Percentiles rank a stretch among this genome's conserved stretches.
phyloP scores from a whole-genome alignment of 1,284 basidiomycete species.

The Irpex rosettiformis region DNA sequence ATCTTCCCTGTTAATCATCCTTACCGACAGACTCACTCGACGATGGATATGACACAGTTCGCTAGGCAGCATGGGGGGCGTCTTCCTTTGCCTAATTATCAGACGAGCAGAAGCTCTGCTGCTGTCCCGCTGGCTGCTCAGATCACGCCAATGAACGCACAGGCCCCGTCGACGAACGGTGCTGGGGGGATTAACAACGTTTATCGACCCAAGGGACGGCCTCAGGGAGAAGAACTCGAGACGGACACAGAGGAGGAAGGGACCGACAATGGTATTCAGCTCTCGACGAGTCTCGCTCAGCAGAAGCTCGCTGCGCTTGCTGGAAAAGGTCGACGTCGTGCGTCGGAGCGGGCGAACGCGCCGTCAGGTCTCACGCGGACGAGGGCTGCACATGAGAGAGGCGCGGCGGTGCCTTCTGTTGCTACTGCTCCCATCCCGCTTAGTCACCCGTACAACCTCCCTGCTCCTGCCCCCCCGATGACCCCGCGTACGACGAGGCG shows the following conservation, averaged over 20 bases:
- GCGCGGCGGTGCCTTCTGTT: conserved; percentile 24
- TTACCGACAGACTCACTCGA: conserved; percentile 40
- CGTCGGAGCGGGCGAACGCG: conserved; percentile 23
- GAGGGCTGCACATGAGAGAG: background rate
- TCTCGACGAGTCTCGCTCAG: conserved; percentile 62
- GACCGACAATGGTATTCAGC: conserved; percentile 45
- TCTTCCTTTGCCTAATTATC: conserved; percentile 30
- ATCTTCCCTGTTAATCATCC: conserved; percentile 59
- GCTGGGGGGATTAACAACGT: conserved; percentile 9
- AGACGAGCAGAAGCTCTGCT: conserved; percentile 60
- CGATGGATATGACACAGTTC: conserved; percentile 42
- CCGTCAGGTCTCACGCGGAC: background rate
- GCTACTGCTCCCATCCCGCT: conserved; percentile 53
- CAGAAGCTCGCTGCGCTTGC: conserved; percentile 55
- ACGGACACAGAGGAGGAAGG: conserved; percentile 58
- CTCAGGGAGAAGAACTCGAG: conserved; percentile 66
- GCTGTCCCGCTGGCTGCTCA: conserved; percentile 63
- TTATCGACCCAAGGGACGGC: conserved; percentile 61
- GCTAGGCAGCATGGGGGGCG: conserved; percentile 12
- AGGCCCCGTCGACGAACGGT: conserved; percentile 18
- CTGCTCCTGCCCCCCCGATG: conserved; percentile 63
- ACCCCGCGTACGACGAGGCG: conserved; percentile 84
- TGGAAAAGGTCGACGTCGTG: conserved; percentile 30
- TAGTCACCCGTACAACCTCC: conserved; percentile 72
- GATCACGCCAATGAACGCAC: conserved; percentile 37